Conservation (phyloP, 2,329 filamentous ascomycete genomes). For the Colletotrichum sp. region DNA sequence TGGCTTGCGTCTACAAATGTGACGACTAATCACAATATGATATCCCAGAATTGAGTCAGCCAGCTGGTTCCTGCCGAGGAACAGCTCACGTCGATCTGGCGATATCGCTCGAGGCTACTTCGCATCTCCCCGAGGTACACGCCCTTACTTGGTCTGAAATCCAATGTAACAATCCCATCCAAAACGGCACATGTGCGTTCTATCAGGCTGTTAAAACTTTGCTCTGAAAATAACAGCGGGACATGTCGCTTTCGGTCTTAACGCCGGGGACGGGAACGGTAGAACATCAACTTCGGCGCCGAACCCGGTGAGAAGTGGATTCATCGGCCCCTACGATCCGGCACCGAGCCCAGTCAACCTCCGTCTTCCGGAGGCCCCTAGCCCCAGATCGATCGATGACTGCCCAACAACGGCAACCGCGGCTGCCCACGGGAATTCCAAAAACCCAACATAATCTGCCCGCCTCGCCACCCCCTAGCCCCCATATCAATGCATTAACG, state of each 20-base stretch:
- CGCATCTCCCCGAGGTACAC: background rate
- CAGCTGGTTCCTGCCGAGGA: background rate
- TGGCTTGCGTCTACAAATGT: background rate
- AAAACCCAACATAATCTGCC: background rate
- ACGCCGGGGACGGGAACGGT: background rate
- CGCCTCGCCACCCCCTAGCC: background rate
- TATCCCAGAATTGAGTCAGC: rapidly evolving
- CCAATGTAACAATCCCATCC: background rate
- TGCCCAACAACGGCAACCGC: background rate
- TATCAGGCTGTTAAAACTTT: background rate
- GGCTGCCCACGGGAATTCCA: background rate
- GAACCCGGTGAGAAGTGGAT: background rate
- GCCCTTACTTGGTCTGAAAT: background rate
- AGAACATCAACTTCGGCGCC: background rate
- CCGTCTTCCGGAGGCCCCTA: background rate
- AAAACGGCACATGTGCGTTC: rapidly evolving
- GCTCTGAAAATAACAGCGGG: rapidly evolving
- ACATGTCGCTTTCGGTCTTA: background rate
- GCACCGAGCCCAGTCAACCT: background rate
- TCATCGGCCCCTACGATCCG: background rate
- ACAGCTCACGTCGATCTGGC: background rate
- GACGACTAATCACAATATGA: background rate
- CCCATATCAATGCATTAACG: background rate
- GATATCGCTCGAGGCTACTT: background rate
- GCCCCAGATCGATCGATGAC: background rate